These are phyloP conservation scores for Ilyonectria destructans DNA, from an alignment of 2,329 filamentous ascomycete species.

Conservation along the genomic window DNA sequence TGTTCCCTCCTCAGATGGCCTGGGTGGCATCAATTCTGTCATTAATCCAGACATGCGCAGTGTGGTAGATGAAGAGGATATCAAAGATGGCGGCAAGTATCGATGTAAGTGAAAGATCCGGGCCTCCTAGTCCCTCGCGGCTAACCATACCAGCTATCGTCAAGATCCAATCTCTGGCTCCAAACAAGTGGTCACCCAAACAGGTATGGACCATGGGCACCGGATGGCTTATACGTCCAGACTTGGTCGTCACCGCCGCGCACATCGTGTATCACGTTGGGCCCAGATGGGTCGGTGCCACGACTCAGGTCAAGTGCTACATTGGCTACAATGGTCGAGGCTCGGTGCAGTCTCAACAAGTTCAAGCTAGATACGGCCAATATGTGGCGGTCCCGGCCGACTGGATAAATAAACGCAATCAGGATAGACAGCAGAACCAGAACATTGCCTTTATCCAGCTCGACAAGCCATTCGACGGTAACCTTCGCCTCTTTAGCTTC, in stretches of 20 bases:
- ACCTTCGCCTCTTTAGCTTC: conserved; percentile 44
- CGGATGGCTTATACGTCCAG: conserved; percentile 43
- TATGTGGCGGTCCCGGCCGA: conserved; percentile 43
- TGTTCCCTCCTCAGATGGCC: conserved; percentile 32
- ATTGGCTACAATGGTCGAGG: conserved; percentile 54
- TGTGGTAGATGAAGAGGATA: conserved; percentile 27
- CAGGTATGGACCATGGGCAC: conserved; percentile 43
- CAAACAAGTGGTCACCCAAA: conserved; percentile 3
- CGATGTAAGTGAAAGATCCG: conserved; percentile 28
- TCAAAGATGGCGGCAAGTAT: conserved; percentile 37
- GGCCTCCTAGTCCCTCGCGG: background rate
- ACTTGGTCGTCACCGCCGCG: conserved; percentile 43
- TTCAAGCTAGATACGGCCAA: conserved; percentile 38
- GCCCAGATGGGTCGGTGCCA: conserved; percentile 31
- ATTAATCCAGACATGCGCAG: conserved; percentile 30
- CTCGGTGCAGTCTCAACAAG: conserved; percentile 7
- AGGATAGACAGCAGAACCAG: conserved; percentile 25
- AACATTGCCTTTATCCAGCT: conserved; percentile 50
- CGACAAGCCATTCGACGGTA: conserved; percentile 43
- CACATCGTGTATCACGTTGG: conserved; percentile 47
- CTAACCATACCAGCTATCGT: conserved; percentile 33
- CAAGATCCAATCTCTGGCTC: conserved; percentile 40
- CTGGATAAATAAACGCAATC: conserved; percentile 35
- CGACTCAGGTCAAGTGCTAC: conserved; percentile 52
- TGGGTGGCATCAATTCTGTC: conserved; percentile 26